phyloP scores from a whole-genome alignment of 2,329 filamentous ascomycete genomes.

The Trichoderma lentiforme region DNA sequence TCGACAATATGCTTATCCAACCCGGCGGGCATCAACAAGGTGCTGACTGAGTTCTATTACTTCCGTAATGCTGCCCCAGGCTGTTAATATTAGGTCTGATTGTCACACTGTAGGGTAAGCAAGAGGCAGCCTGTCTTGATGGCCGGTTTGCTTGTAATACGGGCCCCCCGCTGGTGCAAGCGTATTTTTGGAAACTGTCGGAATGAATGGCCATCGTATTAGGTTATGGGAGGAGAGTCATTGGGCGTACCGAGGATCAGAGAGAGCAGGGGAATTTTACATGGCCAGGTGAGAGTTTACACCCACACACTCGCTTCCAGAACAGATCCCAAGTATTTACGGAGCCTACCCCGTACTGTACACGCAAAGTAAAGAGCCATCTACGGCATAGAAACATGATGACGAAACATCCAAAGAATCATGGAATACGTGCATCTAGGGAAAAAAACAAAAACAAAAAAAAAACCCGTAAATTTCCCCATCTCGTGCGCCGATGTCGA shows the following conservation, averaged over 20 bases:
- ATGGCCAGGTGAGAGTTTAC: too few relatives aligned
- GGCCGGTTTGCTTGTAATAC: neutral
- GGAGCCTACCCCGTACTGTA: too few relatives aligned
- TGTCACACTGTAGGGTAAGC: neutral
- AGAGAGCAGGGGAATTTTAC: too few relatives aligned
- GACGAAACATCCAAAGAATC: too few relatives aligned
- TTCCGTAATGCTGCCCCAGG: neutral
- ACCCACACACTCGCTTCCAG: too few relatives aligned
- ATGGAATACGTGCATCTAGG: neutral
- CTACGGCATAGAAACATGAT: too few relatives aligned
- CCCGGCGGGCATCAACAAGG: neutral
- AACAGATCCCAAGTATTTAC: too few relatives aligned
- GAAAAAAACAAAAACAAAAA: neutral
- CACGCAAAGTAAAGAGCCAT: too few relatives aligned
- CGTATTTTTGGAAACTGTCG: neutral
- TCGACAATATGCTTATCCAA: constrained; percentile 17
- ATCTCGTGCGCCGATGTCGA: neutral
- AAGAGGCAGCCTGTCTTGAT: neutral
- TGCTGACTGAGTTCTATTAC: neutral
- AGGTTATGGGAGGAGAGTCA: too few relatives aligned
- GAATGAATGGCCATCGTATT: neutral
- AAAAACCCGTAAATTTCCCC: neutral
- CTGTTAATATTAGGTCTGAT: neutral
- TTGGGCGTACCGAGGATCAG: too few relatives aligned
- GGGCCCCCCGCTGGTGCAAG: neutral